Percentiles rank a stretch among this genome's conserved stretches.
These are phyloP conservation scores for Physcomitrellopsis africana DNA, from an alignment of 225 moss, liverwort and hornwort species.

Conservation along the genomic window DNA sequence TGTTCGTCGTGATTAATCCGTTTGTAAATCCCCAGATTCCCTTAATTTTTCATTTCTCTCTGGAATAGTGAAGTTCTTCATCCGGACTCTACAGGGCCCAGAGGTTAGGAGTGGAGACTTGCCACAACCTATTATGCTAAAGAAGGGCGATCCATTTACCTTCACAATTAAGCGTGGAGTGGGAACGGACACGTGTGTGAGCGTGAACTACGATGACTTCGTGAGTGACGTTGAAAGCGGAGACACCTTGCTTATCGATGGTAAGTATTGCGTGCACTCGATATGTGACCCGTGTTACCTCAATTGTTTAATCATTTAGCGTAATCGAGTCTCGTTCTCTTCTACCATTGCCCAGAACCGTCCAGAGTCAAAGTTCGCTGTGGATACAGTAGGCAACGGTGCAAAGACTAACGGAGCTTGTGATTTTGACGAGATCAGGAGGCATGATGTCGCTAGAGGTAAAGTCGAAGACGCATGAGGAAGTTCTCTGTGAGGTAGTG, in stretches of 20 bases:
- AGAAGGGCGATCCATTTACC: slow-evolving; percentile 67
- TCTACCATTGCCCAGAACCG: no score
- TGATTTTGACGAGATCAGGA: slow-evolving; percentile 54
- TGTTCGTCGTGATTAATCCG: neutral
- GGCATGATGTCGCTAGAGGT: slow-evolving; percentile 99
- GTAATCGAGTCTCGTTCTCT: no score
- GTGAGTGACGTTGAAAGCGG: slow-evolving; percentile 75
- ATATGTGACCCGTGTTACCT: neutral
- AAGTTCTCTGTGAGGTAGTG: slow-evolving; percentile 84
- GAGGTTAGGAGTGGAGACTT: slow-evolving; percentile 92
- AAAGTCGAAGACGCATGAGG: slow-evolving; percentile 79
- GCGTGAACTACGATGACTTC: slow-evolving; percentile 88
- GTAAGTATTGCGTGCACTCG: slow-evolving; percentile 28
- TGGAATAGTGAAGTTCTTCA: neutral
- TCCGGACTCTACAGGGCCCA: slow-evolving; percentile 53
- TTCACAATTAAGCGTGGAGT: slow-evolving; percentile 88
- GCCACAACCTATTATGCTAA: slow-evolving; percentile 70
- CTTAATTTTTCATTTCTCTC: neutral
- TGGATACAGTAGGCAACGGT: neutral
- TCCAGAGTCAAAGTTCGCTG: neutral
- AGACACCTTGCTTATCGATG: slow-evolving; percentile 79
- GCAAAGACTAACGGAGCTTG: slow-evolving; percentile 24
- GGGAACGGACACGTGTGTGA: slow-evolving; percentile 75
- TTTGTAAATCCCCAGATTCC: neutral
- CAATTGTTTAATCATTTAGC: no score